Evolutionary conservation across 371 early-diverging fungal species (phyloP), one percentile per base, ranked within the genome.

Genomic region (Circinella umbellata): DNA sequence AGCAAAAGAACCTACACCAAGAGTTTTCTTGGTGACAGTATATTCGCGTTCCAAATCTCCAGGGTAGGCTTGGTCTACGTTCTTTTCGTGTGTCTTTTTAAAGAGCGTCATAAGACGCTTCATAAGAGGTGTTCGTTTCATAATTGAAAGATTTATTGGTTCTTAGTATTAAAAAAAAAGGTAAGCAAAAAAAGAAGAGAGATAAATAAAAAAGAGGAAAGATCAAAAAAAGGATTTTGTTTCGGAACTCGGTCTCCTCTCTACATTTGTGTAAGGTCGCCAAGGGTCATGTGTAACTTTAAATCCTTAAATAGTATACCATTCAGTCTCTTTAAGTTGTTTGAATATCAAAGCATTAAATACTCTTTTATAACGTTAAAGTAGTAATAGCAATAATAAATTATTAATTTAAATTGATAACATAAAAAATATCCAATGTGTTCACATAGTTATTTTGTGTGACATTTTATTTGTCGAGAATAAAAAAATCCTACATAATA

Each of bases 1-100:
- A 17, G 92, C 92, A 81, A 95, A 95, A 0, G 94, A 93, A 37
- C 95, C 95, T 4, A 89, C 87, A 18, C 89, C 89, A 5, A 89
- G 74, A n/a, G 83, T 86, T 66, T 83, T 80, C 64, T 85, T 85
- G 4, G 87, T 80, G 61, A 89, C 71, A 36, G 75, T 77, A 66
- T 87, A 89, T 5, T 76, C 51, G 10, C 37, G 27, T 49, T 64
- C 65, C 14, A 64, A 35, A 37, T 64, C 65, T 20, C 4, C 10
- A 11, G 65, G 65, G 36, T 53, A 64, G 36, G 34, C 37, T 36
- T 64, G 65, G 17, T 64, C 65, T n/a, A 48, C 42, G n/a, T 57
- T 57, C 64, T 75, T 81, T 53, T 84, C 84, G 63, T 84, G 84
- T 9, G 81, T 81, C 71, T 77, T 84, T 69, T 81, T 78, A 69